Evolutionary conservation across 768 basidiomycete species (phyloP), one percentile per base, ranked within the genome.

Genomic region (Paxillus rubicundulus): DNA sequence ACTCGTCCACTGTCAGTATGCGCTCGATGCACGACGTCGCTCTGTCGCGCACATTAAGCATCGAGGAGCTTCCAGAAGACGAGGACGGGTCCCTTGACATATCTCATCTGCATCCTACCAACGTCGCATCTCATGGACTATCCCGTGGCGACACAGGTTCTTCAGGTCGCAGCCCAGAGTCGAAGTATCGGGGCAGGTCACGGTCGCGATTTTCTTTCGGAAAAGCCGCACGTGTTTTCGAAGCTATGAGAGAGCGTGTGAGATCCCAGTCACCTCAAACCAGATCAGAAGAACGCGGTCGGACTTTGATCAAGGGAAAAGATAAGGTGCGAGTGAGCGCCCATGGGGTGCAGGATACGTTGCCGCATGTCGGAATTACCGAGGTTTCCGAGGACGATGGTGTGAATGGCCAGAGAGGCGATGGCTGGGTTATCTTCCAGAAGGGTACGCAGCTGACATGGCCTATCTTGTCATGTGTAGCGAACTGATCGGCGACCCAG

Each of bases 351-450:
- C 28, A 14, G 39, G 61, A 18, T 33, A 54, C 17, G 12, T 24
- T 55, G 55, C 65, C 64, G 51, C 63, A 65, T 53, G 67, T 52
- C 12, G 45, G 70, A 38, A 63, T 77, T 28, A 66, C 75, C 4
- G 77, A 60, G 34, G 16, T 21, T 36, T 33, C 50, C 52, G 46
- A 28, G 60, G 52, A 48, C 45, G 57, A 52, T 17, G 57, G 27
- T 38, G 50, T 17, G 42, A 56, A 47, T 67, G 61, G 42, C 68
- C 76, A 49, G 72, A 74, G 28, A 4, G 75, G 74, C 12, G 72
- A 78, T 46, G 77, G 78, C 5, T 98, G 92, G 92, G 86, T 87
- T 64, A 87, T 95, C 67, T 96, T 96, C 68, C 82, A 85, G 61
- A 85, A 88, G 73, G 94, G 93, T 88, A 49, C 17, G 58, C 45